Conservation (phyloP, 75 land plant genomes). For the Azolla pinnata region DNA sequence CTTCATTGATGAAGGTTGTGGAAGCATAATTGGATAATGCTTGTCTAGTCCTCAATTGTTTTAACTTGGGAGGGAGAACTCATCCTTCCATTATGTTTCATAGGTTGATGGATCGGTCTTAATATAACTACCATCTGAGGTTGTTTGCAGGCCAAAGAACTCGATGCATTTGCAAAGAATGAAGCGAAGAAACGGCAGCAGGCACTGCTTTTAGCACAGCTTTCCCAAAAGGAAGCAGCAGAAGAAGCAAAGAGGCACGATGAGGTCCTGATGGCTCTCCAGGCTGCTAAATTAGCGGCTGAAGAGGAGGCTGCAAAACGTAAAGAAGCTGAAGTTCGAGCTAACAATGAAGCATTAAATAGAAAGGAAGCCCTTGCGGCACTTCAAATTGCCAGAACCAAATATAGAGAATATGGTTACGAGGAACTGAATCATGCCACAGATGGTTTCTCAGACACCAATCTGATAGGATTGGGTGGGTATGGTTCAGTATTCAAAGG, state of each 20-base stretch:
- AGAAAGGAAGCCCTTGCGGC: neutral
- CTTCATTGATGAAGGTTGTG: too few relatives aligned
- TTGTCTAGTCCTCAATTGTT: too few relatives aligned
- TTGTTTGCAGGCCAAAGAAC: neutral
- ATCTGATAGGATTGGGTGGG: constrained; percentile 16
- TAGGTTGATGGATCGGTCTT: too few relatives aligned
- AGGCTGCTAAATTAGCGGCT: neutral
- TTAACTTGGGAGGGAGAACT: too few relatives aligned
- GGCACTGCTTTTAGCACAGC: neutral
- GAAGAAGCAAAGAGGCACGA: neutral
- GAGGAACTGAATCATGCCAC: constrained; percentile 10
- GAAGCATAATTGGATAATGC: too few relatives aligned
- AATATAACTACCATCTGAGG: too few relatives aligned
- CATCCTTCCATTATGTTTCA: too few relatives aligned
- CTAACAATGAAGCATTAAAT: neutral
- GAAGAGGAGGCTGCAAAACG: neutral
- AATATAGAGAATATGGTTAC: constrained; percentile 1
- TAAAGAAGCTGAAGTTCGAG: neutral
- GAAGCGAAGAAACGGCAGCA: neutral
- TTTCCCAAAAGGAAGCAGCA: neutral
- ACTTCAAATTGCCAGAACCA: too few relatives aligned
- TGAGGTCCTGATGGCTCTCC: too few relatives aligned
- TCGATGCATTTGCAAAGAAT: neutral
- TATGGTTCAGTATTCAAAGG: constrained; percentile 17
- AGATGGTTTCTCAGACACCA: neutral